Base-by-base conservation (phyloP, 1,139 yeast genomes). In the Scheffersomyces lignicola region DNA sequence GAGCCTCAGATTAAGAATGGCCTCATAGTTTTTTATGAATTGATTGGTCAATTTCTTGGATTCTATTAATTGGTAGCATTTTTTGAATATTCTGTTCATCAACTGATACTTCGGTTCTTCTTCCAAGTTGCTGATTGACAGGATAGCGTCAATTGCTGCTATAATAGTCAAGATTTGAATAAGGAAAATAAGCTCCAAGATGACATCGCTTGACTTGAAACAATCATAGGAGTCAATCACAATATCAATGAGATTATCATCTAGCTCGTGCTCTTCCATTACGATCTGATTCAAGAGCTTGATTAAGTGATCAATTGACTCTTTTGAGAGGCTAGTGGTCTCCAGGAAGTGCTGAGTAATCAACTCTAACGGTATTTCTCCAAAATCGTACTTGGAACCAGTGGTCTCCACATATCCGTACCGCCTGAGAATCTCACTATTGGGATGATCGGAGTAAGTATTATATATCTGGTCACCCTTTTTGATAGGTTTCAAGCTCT, bases 381-480 rank as follows among this genome's bases (percentile, higher is more conserved):
- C 96, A 48, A 86, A 83, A 54, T 92, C 97, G 53, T 68, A 78
- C 34, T 74, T 76, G 1, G 96, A 86, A 0, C 90, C 90, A 9
- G 70, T 71, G 40, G 68, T 58, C 58, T 92, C 97, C 15, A 87
- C 94, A 51, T 87, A 92, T 0, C 98, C 98, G 47, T 90, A 92
- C 37, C 96, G 73, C 49, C 98, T 76, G 39, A 92, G 67, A 24
- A 92, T 71, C 51, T 92, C 97, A 21, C 92, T 69, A 55, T 90
- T 90, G 17, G 97, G 95, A 45, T 86, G 82, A 35, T 88, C 94
- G 2, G 96, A 95, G 56, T 92, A 92, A 0, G 90, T 84, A 58
- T 90, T 90, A 61, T 76, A 90, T 3, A 92, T 67, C 52, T 92
- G 97, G 16, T 78, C 81, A 2, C 86, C 90, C 29, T 63, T 62